Base-by-base conservation (phyloP, 2,329 filamentous ascomycete species). In the Thermoascus crustaceus region DNA sequence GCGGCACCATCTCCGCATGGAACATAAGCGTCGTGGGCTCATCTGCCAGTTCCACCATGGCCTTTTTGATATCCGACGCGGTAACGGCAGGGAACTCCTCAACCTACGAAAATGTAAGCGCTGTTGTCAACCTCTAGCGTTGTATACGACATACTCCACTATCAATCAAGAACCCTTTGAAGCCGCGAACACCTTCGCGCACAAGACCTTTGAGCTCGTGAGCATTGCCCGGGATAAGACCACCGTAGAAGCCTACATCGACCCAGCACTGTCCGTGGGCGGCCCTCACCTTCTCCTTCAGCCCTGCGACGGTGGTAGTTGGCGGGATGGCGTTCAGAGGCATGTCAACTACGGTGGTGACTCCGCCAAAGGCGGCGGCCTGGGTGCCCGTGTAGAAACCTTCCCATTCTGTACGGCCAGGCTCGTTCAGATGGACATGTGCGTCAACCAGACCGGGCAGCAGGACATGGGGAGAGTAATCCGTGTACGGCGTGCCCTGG, bases 311-410 rank as follows among this genome's bases (percentile, higher is more conserved):
- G 0, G 89, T 96, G 7, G 89, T 96, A 0, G 91, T 98, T 0
- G 91, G 91, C 22, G 91, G 91, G 35, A 98, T 94, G 32, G 89
- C 87, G 64, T 98, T 98, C 43, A 96, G 64, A 21, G 91, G 91
- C 91, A 98, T 98, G 63, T 96, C 91, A 53, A 98, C 70, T 7
- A 98, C 87, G 0, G 91, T 96, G 4, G 91, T 98, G 17, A 96
- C 91, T 50, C 91, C 91, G 25, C 91, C 91, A 50, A 89, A 93
- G 7, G 91, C 91, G 3, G 91, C 91, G 21, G 91, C 91, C 50
- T 85, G 76, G 16, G 91, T 96, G 32, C 91, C 91, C 1, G 88
- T 95, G 69, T 82, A 84, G 69, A 98, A 98, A 7, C 91, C 91
- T 58, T 98, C 91, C 91, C 91, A 96, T 74, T 95, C 89, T 34